Evolutionary conservation across 2,329 filamentous ascomycete species (phyloP).

Genomic region (Microcyclospora pomicola): DNA sequence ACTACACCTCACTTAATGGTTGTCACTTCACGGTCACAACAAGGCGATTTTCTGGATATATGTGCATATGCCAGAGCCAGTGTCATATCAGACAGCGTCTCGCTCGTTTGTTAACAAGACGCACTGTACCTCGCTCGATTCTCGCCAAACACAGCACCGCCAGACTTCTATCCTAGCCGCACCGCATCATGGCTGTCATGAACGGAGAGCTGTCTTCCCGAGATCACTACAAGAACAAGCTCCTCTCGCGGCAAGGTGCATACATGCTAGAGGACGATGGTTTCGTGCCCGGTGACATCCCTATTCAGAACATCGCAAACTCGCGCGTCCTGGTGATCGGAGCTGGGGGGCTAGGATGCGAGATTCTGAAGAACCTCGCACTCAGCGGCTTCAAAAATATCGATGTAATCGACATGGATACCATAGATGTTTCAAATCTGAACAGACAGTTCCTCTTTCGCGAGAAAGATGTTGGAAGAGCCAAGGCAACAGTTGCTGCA

Average conservation of each 20-base stretch:
- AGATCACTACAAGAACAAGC: conserved; percentile 54
- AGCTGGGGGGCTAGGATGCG: conserved; percentile 85
- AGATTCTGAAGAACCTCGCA: conserved; percentile 91
- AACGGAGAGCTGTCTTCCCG: too few species aligned
- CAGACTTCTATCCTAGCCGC: too few species aligned
- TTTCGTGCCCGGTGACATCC: conserved; percentile 33
- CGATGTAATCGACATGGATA: conserved; percentile 99
- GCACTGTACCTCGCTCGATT: too few species aligned
- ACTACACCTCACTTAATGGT: too few species aligned
- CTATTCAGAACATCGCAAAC: conserved; percentile 45
- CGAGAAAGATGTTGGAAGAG: conserved; percentile 77
- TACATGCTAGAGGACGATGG: conserved; percentile 51
- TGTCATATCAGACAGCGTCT: too few species aligned
- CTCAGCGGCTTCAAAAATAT: conserved; percentile 93
- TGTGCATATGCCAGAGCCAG: too few species aligned
- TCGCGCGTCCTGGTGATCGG: conserved; percentile 57
- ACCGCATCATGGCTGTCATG: too few species aligned
- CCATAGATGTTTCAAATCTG: conserved; percentile 94
- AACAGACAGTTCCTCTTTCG: conserved; percentile 97
- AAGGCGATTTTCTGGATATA: too few species aligned
- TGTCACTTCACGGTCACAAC: too few species aligned
- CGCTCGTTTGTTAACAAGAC: too few species aligned
- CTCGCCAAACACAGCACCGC: too few species aligned
- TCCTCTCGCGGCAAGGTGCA: conserved; percentile 63
- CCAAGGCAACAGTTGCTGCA: conserved; percentile 86